Conservation (phyloP, 345 rosid species). For the Barbarea vulgaris region DNA sequence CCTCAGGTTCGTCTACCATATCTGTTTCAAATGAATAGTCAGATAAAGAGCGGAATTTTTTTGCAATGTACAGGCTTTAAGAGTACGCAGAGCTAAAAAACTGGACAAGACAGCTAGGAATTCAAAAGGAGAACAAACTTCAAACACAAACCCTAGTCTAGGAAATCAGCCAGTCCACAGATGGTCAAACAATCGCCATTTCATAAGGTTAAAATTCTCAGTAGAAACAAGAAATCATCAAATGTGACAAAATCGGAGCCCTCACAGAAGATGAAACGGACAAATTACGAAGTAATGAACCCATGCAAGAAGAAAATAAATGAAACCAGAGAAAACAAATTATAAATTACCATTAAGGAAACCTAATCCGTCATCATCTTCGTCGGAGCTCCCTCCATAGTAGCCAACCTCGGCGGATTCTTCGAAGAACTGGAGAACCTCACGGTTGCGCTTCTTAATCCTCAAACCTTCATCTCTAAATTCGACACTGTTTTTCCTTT, state of each 20-base stretch:
- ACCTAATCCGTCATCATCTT: conserved; percentile 36
- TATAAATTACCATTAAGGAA: conserved; percentile 45
- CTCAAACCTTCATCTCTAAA: conserved; percentile 44
- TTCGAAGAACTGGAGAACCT: conserved; percentile 67
- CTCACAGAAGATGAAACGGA: neutral
- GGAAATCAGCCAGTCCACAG: neutral
- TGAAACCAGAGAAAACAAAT: neutral
- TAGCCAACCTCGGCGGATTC: conserved; percentile 56
- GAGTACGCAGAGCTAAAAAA: neutral
- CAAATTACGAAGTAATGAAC: conserved; percentile 5
- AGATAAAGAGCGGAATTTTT: neutral
- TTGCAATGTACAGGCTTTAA: neutral
- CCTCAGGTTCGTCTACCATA: conserved; percentile 52
- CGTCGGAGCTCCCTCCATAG: conserved; percentile 49
- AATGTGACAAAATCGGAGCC: neutral
- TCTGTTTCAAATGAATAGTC: conserved; percentile 40
- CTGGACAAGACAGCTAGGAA: neutral
- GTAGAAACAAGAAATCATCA: neutral
- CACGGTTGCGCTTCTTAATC: conserved; percentile 49
- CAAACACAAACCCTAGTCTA: conserved; percentile 29
- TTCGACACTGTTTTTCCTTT: conserved; percentile 28
- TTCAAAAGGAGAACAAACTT: neutral
- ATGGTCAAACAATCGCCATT: neutral
- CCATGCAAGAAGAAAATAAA: conserved; percentile 27
- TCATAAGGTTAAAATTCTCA: neutral